Conservation (phyloP, 2,329 filamentous ascomycete genomes). For the Penicillium sp. region DNA sequence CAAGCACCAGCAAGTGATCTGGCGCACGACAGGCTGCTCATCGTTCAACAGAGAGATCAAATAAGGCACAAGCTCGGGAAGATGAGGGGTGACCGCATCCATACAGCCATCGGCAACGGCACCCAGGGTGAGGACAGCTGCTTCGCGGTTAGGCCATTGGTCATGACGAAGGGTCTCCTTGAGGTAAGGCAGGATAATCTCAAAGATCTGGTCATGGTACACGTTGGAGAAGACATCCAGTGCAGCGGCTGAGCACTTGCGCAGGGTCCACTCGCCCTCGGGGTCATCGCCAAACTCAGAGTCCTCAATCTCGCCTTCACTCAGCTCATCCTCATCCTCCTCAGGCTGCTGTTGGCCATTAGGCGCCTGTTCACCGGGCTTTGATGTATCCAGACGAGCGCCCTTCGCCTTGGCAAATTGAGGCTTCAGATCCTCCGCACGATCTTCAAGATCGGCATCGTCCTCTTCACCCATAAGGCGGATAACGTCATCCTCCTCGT, state of each 20-base stretch:
- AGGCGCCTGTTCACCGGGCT: slow-evolving; percentile 44
- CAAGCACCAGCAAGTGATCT: slow-evolving; percentile 98
- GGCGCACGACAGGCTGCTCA: slow-evolving; percentile 83
- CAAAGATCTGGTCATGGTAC: slow-evolving; percentile 85
- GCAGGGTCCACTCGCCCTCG: slow-evolving; percentile 91
- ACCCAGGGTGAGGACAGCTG: slow-evolving; percentile 89
- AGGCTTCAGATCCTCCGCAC: slow-evolving; percentile 87
- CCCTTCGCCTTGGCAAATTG: slow-evolving; percentile 76
- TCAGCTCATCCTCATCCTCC: slow-evolving; percentile 71
- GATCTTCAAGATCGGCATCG: slow-evolving; percentile 90
- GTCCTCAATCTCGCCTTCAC: slow-evolving; percentile 83
- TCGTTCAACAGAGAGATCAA: slow-evolving; percentile 85
- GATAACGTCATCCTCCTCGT: slow-evolving; percentile 89
- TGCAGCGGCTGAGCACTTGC: slow-evolving; percentile 95
- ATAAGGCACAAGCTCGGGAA: slow-evolving; percentile 88
- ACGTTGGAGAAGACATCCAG: slow-evolving; percentile 92
- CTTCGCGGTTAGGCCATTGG: slow-evolving; percentile 91
- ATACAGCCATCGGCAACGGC: slow-evolving; percentile 96
- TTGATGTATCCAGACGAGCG: slow-evolving; percentile 61
- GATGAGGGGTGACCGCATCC: slow-evolving; percentile 82
- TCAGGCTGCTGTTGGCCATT: slow-evolving; percentile 43
- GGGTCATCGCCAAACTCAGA: slow-evolving; percentile 74
- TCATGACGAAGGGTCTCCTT: slow-evolving; percentile 84
- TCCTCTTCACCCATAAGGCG: slow-evolving; percentile 81
- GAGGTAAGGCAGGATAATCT: slow-evolving; percentile 88